phyloP scores from a whole-genome alignment of 257 asterid species.

The Ilex asprella region DNA sequence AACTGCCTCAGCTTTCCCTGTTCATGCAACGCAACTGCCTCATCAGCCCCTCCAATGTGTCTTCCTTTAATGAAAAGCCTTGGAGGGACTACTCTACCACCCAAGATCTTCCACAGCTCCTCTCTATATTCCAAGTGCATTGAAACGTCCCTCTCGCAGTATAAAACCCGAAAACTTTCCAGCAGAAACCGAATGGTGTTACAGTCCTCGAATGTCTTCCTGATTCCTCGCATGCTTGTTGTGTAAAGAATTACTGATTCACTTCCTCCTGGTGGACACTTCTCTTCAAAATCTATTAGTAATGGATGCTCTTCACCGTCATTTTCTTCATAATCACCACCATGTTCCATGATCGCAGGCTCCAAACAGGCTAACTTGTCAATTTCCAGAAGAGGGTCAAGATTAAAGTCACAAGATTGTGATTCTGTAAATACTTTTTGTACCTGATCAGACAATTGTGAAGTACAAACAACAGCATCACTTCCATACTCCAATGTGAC shows the following conservation, averaged over 20 bases:
- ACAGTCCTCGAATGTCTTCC: constrained; percentile 76
- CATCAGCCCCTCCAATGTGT: constrained; percentile 75
- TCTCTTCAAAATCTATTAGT: constrained; percentile 29
- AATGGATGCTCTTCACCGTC: neutral
- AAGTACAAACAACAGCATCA: neutral
- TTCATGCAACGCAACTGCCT: constrained; percentile 61
- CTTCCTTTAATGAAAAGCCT: constrained; percentile 59
- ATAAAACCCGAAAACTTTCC: constrained; percentile 47
- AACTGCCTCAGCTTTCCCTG: constrained; percentile 40
- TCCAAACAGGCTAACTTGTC: constrained; percentile 6
- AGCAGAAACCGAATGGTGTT: constrained; percentile 40
- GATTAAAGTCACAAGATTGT: neutral
- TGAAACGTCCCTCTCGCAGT: constrained; percentile 62
- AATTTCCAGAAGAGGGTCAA: constrained; percentile 7
- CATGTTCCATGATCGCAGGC: constrained; percentile 12
- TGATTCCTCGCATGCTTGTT: constrained; percentile 69
- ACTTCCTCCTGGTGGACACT: constrained; percentile 47
- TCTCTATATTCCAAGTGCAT: constrained; percentile 66
- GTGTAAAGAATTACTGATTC: constrained; percentile 58
- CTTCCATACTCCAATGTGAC: too few species aligned
- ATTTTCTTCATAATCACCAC: constrained; percentile 5
- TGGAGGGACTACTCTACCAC: constrained; percentile 59
- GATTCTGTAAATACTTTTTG: constrained; percentile 7
- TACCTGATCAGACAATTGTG: constrained; percentile 14
- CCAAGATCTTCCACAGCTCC: constrained; percentile 55